Evolutionary conservation across 2,329 filamentous ascomycete genomes (phyloP), one percentile per base, ranked within the genome.

Genomic region (Coniosporium tulheliwenetii): DNA sequence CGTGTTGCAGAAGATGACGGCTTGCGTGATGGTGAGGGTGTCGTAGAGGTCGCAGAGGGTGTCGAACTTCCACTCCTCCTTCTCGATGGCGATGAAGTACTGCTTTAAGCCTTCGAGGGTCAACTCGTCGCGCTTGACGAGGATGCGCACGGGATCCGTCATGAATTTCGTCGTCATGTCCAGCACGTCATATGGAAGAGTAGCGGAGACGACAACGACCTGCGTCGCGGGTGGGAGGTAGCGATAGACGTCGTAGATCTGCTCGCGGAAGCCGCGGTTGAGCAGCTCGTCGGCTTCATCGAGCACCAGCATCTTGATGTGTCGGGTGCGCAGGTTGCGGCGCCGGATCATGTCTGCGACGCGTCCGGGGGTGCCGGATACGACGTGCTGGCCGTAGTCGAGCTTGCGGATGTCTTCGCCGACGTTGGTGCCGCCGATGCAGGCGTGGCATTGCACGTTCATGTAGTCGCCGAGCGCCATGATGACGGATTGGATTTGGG

Each of bases 191-290:
- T 95, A 86, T 59, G 91, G 91, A 80, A 98, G 93, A 65, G 91
- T 98, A 58, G 91, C 91, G 45, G 91, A 96, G 42, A 98, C 79
- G 44, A 98, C 84, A 53, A 96, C 89, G 52, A 98, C 91, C 76
- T 98, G 91, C 62, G 89, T 98, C 48, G 85, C 87, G 70, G 94
- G 91, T 43, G 91, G 91, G 41, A 98, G 82, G 46, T 95, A 84
- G 71, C 94, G 89, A 81, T 95, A 98, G 70, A 98, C 93, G 67
- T 98, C 91, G 77, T 98, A 98, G 72, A 98, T 98, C 74, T 98
- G 91, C 75, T 98, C 91, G 58, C 87, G 94, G 79, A 98, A 98
- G 75, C 91, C 91, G 60, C 89, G 89, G 62, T 85, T 93, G 71
- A 98, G 79, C 84, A 98, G 95, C 71, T 98, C 91, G 64, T 98